phyloP scores from a whole-genome alignment of 139 green algal species.

The Astrephomene gubernaculifera region DNA sequence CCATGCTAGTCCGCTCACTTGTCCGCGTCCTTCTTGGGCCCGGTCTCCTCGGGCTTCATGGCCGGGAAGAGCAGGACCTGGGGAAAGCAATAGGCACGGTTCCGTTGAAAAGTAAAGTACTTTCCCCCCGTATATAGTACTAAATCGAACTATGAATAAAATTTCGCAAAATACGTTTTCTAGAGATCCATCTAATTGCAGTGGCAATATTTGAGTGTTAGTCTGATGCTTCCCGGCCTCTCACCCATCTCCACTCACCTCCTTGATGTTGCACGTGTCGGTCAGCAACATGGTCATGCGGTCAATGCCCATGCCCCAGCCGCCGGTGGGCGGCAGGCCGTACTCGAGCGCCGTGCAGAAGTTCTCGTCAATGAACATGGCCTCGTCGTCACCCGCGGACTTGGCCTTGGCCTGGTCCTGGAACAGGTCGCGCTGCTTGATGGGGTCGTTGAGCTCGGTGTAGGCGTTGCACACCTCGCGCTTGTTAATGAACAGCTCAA shows the following conservation, averaged over 20 bases:
- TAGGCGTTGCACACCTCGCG: constrained; percentile 98
- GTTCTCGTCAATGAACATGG: constrained; percentile 97
- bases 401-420: constrained; percentile 81
- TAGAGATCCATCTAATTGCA: too few species aligned
- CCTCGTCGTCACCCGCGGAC: constrained; percentile 94
- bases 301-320: constrained; percentile 98
- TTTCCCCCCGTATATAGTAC: too few species aligned
- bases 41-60: constrained; percentile 95
- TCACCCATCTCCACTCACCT: constrained; percentile 87
- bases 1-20: constrained; percentile 6
- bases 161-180: too few species aligned
- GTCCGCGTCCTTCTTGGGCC: constrained; percentile 31
- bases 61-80: constrained; percentile 98
- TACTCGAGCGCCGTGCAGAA: constrained; percentile 99
- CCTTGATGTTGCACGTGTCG: constrained; percentile 87
- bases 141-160: too few species aligned
- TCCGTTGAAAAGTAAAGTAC: too few species aligned
- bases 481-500: constrained; percentile 99
- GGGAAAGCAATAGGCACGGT: background rate
- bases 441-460: constrained; percentile 99
- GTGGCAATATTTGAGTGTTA: too few species aligned
- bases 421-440: constrained; percentile 96
- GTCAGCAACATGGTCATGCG: constrained; percentile 98
- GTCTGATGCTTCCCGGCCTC: too few species aligned
- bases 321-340: constrained; percentile 96